Evolutionary conservation across 2,329 filamentous ascomycete genomes (phyloP), one percentile per base, ranked within the genome.

Genomic region (Scedosporium boydii): DNA sequence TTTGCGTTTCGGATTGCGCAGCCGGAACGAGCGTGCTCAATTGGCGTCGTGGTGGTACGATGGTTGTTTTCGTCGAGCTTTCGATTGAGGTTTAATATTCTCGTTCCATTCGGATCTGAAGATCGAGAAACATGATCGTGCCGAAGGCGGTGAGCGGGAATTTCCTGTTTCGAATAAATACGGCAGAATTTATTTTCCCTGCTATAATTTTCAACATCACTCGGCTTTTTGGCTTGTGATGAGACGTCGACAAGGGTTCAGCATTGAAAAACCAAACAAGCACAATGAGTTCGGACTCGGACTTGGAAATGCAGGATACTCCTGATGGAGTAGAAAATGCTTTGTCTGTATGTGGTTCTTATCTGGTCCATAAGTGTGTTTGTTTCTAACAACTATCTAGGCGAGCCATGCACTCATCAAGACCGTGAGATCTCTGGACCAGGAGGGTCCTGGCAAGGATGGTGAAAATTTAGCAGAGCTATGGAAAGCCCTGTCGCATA

Each of bases 371-470:
- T 26, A 27, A 44, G 34, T 23, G 41, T 21, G 58, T 27, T 21
- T 12, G 34, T 16, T 61, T 38, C 53, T 57, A 62, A 53, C 48
- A 18, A 18, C 9, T 41, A 3, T 46, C 6, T 9, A 62, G 60
- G 60, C 42, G 6, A 69, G 70, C 64, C 67, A 67, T 63, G 68
- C 76, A 68, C 78, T 85, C 65, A 77, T 84, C 68, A 80, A 78
- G 70, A 77, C 77, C 62, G 80, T 82, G 34, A 77, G 81, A 71
- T 75, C 79, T n/a, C 78, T 86, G 58, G 82, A 86, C 65, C 80
- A 84, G 64, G 77, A 74, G 64, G 77, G 74, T 44, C 73, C 77
- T 16, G 77, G 77, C 72, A 62, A 71, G 69, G 64, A 75, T 74
- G 66, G 77, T 62, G 74, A 81, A 63, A 82, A 80, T 38, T 74